Evolutionary conservation across 2,329 filamentous ascomycete species (phyloP).

Genomic region (Waltergamsia citrina): DNA sequence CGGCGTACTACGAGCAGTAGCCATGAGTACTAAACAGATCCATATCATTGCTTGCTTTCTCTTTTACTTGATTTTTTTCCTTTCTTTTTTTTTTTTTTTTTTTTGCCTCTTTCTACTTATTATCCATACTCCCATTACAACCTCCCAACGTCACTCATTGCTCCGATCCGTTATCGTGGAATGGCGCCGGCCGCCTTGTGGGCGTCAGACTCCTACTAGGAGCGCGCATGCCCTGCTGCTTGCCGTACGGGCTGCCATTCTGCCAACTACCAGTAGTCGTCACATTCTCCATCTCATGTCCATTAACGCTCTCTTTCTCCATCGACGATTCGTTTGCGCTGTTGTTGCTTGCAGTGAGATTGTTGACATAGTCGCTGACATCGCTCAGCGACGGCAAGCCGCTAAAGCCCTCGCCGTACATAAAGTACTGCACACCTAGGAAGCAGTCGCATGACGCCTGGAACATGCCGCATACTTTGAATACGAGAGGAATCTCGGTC

Average conservation of each 20-base stretch:
- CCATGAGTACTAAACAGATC: too few relatives aligned
- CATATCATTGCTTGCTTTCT: too few relatives aligned
- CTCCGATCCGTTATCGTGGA: too few relatives aligned
- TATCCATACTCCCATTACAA: conserved; percentile 1
- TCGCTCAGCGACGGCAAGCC: too few relatives aligned
- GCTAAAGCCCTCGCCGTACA: conserved; percentile 49
- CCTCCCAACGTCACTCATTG: too few relatives aligned
- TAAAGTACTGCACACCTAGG: conserved; percentile 64
- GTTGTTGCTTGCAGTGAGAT: too few relatives aligned
- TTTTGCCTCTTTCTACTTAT: neutral
- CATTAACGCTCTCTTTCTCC: conserved; percentile 22
- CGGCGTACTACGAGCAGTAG: too few relatives aligned
- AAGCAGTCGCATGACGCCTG: conserved; percentile 69
- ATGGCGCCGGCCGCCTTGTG: conserved; percentile 26
- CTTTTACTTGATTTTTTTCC: too few relatives aligned
- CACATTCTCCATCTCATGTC: conserved; percentile 23
- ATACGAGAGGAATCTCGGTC: conserved; percentile 63
- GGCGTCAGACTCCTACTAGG: conserved; percentile 27
- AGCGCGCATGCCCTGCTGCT: conserved; percentile 15
- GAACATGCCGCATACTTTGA: conserved; percentile 76
- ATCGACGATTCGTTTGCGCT: too few relatives aligned
- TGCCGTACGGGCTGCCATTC: neutral
- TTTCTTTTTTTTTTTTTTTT: too few relatives aligned
- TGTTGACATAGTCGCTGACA: too few relatives aligned
- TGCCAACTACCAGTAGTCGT: too few relatives aligned